Base-by-base conservation (phyloP, 164 flowering plant genomes). In the Buxus sempervirens region DNA sequence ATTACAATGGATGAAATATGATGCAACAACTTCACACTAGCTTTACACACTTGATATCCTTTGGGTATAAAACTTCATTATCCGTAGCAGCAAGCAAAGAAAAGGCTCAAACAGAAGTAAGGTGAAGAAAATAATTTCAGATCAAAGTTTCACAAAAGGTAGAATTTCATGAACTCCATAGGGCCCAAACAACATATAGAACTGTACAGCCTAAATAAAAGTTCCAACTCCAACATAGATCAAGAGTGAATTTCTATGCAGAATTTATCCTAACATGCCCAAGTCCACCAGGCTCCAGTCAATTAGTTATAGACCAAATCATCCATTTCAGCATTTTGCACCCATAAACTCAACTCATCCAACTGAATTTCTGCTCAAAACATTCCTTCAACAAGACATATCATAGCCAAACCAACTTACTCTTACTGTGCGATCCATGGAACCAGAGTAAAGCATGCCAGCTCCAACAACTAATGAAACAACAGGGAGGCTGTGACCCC, bases 381-480 rank as follows among this genome's bases (percentile, higher is more conserved):
- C 16, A 49, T 6, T 10, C 15, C 10, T 61, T 27, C 8, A 32
- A 61, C 25, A 10, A 54, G 9, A 53, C 24, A n/a, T 49, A 24
- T 24, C 16, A 36, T 0, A 62, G 53, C 36, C 9, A 63, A 24
- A 23, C 23, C 58, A 68, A 77, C 93, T 79, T 82, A 89, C 99
- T 75, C 72, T 83, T 64, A 96, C 88, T 57, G 96, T 74, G 59
- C 82, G 23, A 77, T 96, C 99, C 96, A 93, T 90, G 28, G 98
- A 93, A 68, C 98, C 96, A 72, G 99, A 96, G 76, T 84, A 96
- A 5, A 96, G 83, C 72, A 90, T 83, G 66, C 86, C 88, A 63
- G 86, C 94, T 68, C 98, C 99, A 72, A 91, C 91, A 65, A 88
- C 85, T 69, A 96, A 77, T 49, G 99, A 78, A 54, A 90, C 86